Conservation (phyloP, 352 stramenopile species). For the Blastocystis sp. region DNA sequence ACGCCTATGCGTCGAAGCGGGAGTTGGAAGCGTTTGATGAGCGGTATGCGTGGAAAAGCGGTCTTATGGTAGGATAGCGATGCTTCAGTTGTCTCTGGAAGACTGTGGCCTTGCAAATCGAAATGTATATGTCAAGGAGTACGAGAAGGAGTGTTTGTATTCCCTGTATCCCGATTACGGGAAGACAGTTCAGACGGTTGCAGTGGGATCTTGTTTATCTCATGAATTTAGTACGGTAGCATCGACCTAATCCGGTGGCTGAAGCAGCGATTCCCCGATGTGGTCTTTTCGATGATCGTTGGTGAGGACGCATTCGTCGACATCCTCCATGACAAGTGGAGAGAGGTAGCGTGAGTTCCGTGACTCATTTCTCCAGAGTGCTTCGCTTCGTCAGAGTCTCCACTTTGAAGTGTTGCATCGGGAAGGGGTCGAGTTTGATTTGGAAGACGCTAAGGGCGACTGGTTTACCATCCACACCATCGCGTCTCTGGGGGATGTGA, state of each 20-base stretch:
- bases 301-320: constrained; percentile 73
- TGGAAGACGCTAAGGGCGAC: not conserved
- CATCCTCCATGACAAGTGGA: constrained; percentile 72
- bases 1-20: constrained; percentile 73
- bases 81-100: constrained; percentile 67
- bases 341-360: constrained; percentile 54
- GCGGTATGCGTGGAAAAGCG: constrained; percentile 52
- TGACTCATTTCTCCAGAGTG: not conserved
- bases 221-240: constrained; percentile 64
- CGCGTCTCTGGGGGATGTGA: not conserved
- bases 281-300: constrained; percentile 70
- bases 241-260: constrained; percentile 71
- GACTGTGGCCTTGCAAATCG: not conserved
- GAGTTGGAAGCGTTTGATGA: constrained; percentile 69
- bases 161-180: constrained; percentile 62
- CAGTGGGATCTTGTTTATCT: constrained; percentile 30
- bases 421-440: not conserved
- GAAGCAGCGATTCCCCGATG: constrained; percentile 62
- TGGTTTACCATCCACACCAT: not conserved
- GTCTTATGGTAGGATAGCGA: constrained; percentile 60
- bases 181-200: constrained; percentile 64
- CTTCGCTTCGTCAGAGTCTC: not conserved
- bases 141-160: constrained; percentile 42
- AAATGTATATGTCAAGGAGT: constrained; percentile 45
- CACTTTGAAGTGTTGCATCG: constrained; percentile 31